Conservation (phyloP, 257 asterid genomes). For the Verbena officinalis region DNA sequence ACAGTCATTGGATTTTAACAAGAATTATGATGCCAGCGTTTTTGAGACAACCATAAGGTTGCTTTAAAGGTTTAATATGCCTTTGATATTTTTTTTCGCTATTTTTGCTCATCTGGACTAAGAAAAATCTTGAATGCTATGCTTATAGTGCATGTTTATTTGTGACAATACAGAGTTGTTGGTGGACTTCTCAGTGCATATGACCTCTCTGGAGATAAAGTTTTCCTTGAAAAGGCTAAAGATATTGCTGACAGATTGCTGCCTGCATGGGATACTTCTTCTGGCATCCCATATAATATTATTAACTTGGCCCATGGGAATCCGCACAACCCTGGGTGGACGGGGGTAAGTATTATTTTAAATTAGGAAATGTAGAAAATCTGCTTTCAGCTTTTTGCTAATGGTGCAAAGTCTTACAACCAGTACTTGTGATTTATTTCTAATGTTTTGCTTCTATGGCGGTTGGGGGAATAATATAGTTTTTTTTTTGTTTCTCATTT, state of each 20-base stretch:
- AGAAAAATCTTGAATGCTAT: slow-evolving; percentile 22
- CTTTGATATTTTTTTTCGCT: slow-evolving; percentile 38
- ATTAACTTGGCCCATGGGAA: slow-evolving; percentile 91
- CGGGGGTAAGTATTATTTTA: slow-evolving; percentile 69
- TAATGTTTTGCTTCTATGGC: slow-evolving; percentile 5
- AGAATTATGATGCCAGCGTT: slow-evolving; percentile 97
- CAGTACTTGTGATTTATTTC: slow-evolving; percentile 15
- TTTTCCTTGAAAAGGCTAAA: slow-evolving; percentile 93
- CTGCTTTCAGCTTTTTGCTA: background rate
- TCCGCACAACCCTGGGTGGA: slow-evolving; percentile 98
- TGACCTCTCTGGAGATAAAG: slow-evolving; percentile 92
- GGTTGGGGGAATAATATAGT: slow-evolving; percentile 6
- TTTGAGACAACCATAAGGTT: slow-evolving; percentile 99
- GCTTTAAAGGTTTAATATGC: slow-evolving; percentile 81
- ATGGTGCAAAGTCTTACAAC: slow-evolving; percentile 1
- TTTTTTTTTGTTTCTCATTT: slow-evolving; percentile 31
- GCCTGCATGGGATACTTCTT: slow-evolving; percentile 97
- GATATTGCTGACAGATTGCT: slow-evolving; percentile 94
- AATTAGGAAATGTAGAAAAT: background rate
- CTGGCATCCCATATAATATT: slow-evolving; percentile 92
- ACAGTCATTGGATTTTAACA: slow-evolving; percentile 88
- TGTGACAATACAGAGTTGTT: slow-evolving; percentile 79
- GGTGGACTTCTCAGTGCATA: slow-evolving; percentile 98
- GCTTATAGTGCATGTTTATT: slow-evolving; percentile 34
- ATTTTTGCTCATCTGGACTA: slow-evolving; percentile 30